Base-by-base conservation (phyloP, 2,329 filamentous ascomycete genomes). In the Lachnellula occidentalis region DNA sequence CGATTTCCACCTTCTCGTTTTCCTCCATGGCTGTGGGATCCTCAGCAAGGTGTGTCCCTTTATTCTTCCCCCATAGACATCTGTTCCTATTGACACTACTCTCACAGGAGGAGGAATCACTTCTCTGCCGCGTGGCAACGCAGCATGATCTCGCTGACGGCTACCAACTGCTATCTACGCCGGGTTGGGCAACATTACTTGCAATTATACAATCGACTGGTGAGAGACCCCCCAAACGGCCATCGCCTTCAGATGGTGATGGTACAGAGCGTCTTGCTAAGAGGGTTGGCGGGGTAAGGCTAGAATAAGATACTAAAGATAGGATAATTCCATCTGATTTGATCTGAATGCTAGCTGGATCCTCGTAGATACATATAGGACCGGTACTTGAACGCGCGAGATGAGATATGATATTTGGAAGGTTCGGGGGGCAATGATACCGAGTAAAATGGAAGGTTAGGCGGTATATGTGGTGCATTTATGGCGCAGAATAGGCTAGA, bases 191-290 rank as follows among this genome's bases (percentile, higher is more conserved):
- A 72, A 97, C 90, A 56, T 80, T 99, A 69, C 81, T 92, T 74
- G 87, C 88, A 72, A 95, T 99, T 71, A 82, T 97, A 76, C 85
- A 94, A 85, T 88, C 91, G 83, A 91, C 90, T 81, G 90, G 92
- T 95, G 92, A 96, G 88, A 87, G 87, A 83, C 83, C 87, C 82
- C 86, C 85, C 73, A 95, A 94, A 80, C 88, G 83, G 69, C 73
- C 75, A 74, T 70, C 68, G 41, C 67, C 67, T 17, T 57, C 62
- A 59, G 62, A 63, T 55, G 63, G 58, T 56, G 61, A 64, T 41
- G 55, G 52, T 55, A 67, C 59, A 61, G 67, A 73, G 56, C 71
- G 70, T 51, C 78, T 83, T 77, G 78, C 81, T 82, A 84, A 84
- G 76, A 76, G 79, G 74, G 78, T 84, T 80, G 79, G 79, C 78